phyloP scores from a whole-genome alignment of 2,329 filamentous ascomycete species.

The Ceratocystis ficicola region DNA sequence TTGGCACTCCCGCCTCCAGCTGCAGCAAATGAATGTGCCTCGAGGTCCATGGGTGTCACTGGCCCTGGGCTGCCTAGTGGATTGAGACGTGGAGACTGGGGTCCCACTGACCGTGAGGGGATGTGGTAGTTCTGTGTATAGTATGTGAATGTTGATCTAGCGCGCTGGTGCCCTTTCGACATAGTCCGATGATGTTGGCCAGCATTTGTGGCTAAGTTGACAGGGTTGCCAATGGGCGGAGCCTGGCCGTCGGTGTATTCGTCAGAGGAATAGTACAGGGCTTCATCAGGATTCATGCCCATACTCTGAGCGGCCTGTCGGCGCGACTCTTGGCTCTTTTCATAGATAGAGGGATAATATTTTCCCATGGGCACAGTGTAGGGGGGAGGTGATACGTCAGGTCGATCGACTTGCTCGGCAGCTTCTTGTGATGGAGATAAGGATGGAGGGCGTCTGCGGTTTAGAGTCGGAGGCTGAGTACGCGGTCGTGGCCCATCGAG shows the following conservation, averaged over 20 bases:
- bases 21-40: slow-evolving; percentile 28
- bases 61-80: slow-evolving; percentile 48
- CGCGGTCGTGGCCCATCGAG: slow-evolving; percentile 35
- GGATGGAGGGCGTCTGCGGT: slow-evolving; percentile 23
- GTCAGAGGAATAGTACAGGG: slow-evolving; percentile 19
- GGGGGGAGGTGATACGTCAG: background rate
- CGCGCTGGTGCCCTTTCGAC: background rate
- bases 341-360: slow-evolving; percentile 52
- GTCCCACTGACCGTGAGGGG: slow-evolving; percentile 29
- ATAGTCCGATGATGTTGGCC: background rate
- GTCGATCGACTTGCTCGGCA: background rate
- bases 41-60: slow-evolving; percentile 49
- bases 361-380: slow-evolving; percentile 45
- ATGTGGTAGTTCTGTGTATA: slow-evolving; percentile 7
- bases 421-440: background rate
- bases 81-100: slow-evolving; percentile 38
- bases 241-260: slow-evolving; percentile 1
- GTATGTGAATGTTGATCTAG: background rate
- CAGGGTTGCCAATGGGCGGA: background rate
- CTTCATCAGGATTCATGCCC: background rate
- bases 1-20: background rate
- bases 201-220: background rate
- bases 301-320: background rate
- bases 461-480: slow-evolving; percentile 41
- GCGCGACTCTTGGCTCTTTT: slow-evolving; percentile 30